Evolutionary conservation across 495 filamentous ascomycete species (phyloP), one percentile per base, ranked within the genome.

Genomic region (Neurospora sp.): DNA sequence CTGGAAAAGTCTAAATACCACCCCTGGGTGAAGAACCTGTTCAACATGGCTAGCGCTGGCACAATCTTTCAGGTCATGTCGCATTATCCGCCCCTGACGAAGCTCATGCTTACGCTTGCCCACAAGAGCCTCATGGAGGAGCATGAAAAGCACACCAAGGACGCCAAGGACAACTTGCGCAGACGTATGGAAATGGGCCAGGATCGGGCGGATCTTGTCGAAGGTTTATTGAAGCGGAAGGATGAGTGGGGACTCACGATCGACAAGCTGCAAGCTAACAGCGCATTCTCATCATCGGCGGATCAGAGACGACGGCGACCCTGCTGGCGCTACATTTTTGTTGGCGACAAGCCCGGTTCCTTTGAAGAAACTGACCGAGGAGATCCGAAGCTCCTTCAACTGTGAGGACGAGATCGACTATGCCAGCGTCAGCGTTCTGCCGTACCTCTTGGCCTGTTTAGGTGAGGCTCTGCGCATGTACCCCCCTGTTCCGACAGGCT

Each of bases 271-370:
- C 77, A 79, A 19, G 72, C 78, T 8, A 88, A 86, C 73, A 83
- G 80, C 17, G 78, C 78, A 76, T 84, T 36, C 77, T 85, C 8
- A 81, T 89, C 36, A 84, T 87, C n/a, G 88, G 81, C 21, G 88
- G 89, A 13, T 88, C 86, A 0, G 89, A 92, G 72, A 91, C 90
- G 3, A 89, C 89, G 2, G 89, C 89, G 1, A 89, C 89, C 0
- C 71, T 86, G 4, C 78, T 92, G 36, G 81, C 3, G 81, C 84
- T 0, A 85, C 85, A 0, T 92, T 85, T 72, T 82, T 86, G 34
- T 81, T 91, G 3, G 75, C 87, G 0, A 85, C 77, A 5, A 82
- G 87, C 74, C 86, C 82, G 0, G 75, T 80, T 1, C 78, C 80
- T 0, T 78, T 88, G 31, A 71, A 77, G 8, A 85, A 82, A 73